Evolutionary conservation across 352 stramenopile genomes (phyloP).

Genomic region (Pythium scleroteichum): DNA sequence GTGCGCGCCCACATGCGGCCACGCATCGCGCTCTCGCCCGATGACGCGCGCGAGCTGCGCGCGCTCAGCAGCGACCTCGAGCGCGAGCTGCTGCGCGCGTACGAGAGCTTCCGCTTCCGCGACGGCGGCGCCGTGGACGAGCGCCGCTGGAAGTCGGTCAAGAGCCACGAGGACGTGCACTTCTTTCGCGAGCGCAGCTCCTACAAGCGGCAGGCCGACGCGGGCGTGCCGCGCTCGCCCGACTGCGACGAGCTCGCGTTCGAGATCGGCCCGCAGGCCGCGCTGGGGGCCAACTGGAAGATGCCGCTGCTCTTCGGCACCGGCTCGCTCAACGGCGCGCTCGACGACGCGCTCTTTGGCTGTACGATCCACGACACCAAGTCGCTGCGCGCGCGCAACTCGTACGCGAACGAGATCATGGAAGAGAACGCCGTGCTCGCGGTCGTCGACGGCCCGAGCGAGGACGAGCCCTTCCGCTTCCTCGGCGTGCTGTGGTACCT

Average conservation of each 20-base stretch:
- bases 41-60: slow-evolving; percentile 21
- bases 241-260: slow-evolving; percentile 11
- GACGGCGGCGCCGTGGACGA: slow-evolving; percentile 31
- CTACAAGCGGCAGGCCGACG: slow-evolving; percentile 1
- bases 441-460: slow-evolving; percentile 26
- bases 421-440: slow-evolving; percentile 36
- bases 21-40: slow-evolving; percentile 3
- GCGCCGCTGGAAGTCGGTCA: slow-evolving; percentile 36
- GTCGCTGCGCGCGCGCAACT: slow-evolving; percentile 39
- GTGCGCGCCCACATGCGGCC: slow-evolving; percentile 3
- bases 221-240: slow-evolving; percentile 2
- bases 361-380: slow-evolving; percentile 42
- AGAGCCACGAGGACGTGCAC: slow-evolving; percentile 25
- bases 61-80: slow-evolving; percentile 20
- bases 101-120: slow-evolving; percentile 43
- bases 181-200: slow-evolving; percentile 40
- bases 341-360: slow-evolving; percentile 62
- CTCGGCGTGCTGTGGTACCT: slow-evolving; percentile 36
- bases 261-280: slow-evolving; percentile 45
- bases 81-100: slow-evolving; percentile 36
- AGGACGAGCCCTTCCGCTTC: slow-evolving; percentile 41
- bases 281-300: slow-evolving; percentile 41
- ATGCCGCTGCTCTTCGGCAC: slow-evolving; percentile 36
- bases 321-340: slow-evolving; percentile 37
- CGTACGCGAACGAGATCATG: slow-evolving; percentile 41